Evolutionary conservation across 148 eudicot species (phyloP).

Genomic region (Nepenthes gracilis): DNA sequence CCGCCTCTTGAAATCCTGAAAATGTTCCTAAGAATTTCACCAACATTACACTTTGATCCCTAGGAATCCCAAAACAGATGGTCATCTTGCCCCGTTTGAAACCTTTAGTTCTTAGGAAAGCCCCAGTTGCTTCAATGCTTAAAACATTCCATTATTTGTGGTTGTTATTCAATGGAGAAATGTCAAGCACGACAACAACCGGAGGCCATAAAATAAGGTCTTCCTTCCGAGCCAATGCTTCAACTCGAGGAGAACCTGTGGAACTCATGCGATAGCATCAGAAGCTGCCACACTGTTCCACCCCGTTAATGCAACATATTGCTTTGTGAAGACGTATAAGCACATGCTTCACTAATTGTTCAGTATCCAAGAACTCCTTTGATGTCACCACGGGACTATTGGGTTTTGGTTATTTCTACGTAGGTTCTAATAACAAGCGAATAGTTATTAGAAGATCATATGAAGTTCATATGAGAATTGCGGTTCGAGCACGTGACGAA

Average conservation of each 20-base stretch:
- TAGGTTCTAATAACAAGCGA: too few relatives aligned
- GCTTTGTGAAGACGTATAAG: conserved; percentile 41
- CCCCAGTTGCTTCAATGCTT: conserved; percentile 21
- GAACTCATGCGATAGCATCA: conserved; percentile 21
- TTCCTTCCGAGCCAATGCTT: conserved; percentile 34
- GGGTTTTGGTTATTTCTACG: too few relatives aligned
- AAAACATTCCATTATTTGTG: conserved; percentile 16
- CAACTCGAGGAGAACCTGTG: conserved; percentile 14
- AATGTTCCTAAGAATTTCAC: conserved; percentile 46
- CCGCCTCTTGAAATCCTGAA: conserved; percentile 39
- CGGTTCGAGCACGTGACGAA: too few relatives aligned
- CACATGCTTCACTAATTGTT: conserved; percentile 23
- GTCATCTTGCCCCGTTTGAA: conserved; percentile 31
- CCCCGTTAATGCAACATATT: conserved; percentile 37
- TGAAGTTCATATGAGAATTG: too few relatives aligned
- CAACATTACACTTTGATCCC: conserved; percentile 23
- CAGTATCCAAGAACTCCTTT: conserved; percentile 38
- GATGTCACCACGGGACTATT: background rate
- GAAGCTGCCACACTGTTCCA: conserved; percentile 27
- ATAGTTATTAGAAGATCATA: too few relatives aligned
- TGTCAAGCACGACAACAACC: conserved; percentile 24
- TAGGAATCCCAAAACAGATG: conserved; percentile 24
- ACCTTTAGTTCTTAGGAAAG: conserved; percentile 30
- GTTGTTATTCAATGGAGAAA: conserved; percentile 12
- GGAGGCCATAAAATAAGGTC: conserved; percentile 54